These are phyloP conservation scores for Pistacia vera DNA, from an alignment of 345 rosid species.

Conservation along the genomic window DNA sequence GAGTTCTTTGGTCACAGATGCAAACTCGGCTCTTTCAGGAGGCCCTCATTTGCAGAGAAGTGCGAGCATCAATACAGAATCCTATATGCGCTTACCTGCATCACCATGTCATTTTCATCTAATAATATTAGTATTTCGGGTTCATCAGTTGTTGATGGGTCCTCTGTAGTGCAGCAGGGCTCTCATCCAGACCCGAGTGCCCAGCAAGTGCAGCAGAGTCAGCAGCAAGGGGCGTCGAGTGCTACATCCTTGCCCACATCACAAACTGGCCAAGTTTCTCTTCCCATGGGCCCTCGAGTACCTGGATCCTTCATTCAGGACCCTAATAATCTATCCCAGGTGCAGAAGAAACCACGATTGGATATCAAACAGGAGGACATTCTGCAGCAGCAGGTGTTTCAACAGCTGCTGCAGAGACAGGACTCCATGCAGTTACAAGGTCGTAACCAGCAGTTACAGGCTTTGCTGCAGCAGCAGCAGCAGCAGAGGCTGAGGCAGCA, in stretches of 20 bases:
- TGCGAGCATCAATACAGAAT: slow-evolving; percentile 89
- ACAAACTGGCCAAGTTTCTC: slow-evolving; percentile 62
- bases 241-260: slow-evolving; percentile 69
- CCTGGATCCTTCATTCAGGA: slow-evolving; percentile 79
- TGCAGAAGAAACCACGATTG: slow-evolving; percentile 76
- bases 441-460: slow-evolving; percentile 76
- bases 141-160: slow-evolving; percentile 83
- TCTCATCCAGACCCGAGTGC: slow-evolving; percentile 67
- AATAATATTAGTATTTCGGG: slow-evolving; percentile 91
- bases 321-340: slow-evolving; percentile 61
- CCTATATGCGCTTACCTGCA: slow-evolving; percentile 94
- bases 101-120: slow-evolving; percentile 92
- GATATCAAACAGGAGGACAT: slow-evolving; percentile 93
- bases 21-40: slow-evolving; percentile 87
- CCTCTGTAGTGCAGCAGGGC: slow-evolving; percentile 70
- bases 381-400: slow-evolving; percentile 79
- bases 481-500: slow-evolving; percentile 42
- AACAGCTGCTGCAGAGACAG: slow-evolving; percentile 84
- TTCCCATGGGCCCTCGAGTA: slow-evolving; percentile 59
- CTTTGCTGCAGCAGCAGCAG: slow-evolving; percentile 59
- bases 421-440: slow-evolving; percentile 74
- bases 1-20: slow-evolving; percentile 93
- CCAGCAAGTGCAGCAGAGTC: slow-evolving; percentile 59
- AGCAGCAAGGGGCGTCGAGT: slow-evolving; percentile 74
- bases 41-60: slow-evolving; percentile 94